phyloP scores from a whole-genome alignment of 176 grass and related monocot species.

The Triticum aestivum region DNA sequence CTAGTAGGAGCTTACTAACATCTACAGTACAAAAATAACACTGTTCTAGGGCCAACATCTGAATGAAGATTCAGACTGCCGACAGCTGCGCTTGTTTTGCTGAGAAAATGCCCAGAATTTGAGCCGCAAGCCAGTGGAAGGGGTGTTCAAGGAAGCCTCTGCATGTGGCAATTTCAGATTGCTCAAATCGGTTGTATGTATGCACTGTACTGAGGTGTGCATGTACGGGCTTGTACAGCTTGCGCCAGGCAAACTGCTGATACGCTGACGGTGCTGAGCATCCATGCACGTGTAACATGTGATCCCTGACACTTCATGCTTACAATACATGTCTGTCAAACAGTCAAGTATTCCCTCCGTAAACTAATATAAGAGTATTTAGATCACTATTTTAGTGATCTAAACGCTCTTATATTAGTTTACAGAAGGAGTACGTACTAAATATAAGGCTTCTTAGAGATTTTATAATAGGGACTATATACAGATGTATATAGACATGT shows the following conservation, averaged over 20 bases:
- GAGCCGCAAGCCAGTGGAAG: neutral
- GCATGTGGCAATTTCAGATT: neutral
- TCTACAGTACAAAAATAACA: neutral
- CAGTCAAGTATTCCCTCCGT: too few relatives aligned
- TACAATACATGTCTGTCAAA: neutral
- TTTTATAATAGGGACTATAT: too few relatives aligned
- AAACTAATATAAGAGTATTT: too few relatives aligned
- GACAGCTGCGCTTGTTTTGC: neutral
- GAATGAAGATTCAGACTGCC: neutral
- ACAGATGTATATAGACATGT: too few relatives aligned
- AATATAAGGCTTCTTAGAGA: too few relatives aligned
- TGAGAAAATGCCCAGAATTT: slow-evolving; percentile 10
- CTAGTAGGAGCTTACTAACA: too few relatives aligned
- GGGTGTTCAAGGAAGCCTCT: neutral
- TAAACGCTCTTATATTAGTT: too few relatives aligned
- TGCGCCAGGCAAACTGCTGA: neutral
- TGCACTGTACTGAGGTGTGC: neutral
- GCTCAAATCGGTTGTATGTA: neutral
- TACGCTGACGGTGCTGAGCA: neutral
- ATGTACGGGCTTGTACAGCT: neutral
- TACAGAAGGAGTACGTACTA: too few relatives aligned
- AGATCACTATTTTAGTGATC: too few relatives aligned
- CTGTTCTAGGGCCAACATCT: neutral
- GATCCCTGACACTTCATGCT: neutral
- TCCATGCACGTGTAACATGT: neutral